Percentiles rank a stretch among this genome's conserved stretches.
phyloP scores from a whole-genome alignment of 495 filamentous ascomycete genomes.

The Podospora sp. region DNA sequence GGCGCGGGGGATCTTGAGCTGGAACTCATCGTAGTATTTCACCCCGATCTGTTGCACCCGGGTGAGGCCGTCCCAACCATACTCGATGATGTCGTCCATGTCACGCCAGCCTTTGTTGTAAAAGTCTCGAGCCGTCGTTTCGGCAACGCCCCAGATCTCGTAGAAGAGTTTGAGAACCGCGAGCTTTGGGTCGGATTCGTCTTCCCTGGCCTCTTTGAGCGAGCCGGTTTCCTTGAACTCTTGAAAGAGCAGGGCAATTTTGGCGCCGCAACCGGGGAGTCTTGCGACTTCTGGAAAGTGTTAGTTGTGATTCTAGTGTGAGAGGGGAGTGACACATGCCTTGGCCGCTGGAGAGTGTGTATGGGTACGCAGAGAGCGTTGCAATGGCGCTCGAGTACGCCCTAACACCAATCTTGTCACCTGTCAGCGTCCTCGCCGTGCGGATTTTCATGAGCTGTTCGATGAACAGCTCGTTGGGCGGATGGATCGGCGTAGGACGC shows the following conservation, averaged over 20 bases:
- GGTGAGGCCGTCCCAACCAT: slow-evolving; percentile 73
- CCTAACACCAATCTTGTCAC: slow-evolving; percentile 78
- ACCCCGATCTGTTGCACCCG: slow-evolving; percentile 90
- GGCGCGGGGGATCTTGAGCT: slow-evolving; percentile 64
- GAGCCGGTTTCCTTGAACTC: slow-evolving; percentile 67
- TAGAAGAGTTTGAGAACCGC: slow-evolving; percentile 68
- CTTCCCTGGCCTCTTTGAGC: slow-evolving; percentile 63
- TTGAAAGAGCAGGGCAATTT: slow-evolving; percentile 76
- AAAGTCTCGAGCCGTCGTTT: slow-evolving; percentile 79
- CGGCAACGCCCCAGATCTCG: slow-evolving; percentile 88
- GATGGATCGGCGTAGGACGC: slow-evolving; percentile 68
- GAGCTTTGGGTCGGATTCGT: slow-evolving; percentile 66
- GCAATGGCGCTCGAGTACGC: slow-evolving; percentile 90
- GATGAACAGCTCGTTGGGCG: slow-evolving; percentile 79
- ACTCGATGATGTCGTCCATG: slow-evolving; percentile 78
- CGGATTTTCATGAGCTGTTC: slow-evolving; percentile 73
- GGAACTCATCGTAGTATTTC: slow-evolving; percentile 93
- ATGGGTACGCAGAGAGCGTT: slow-evolving; percentile 78
- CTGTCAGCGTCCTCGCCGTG: slow-evolving; percentile 65
- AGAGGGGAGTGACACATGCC: too few relatives aligned
- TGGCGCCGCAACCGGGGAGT: slow-evolving; percentile 80
- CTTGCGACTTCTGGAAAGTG: slow-evolving; percentile 58
- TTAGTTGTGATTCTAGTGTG: too few relatives aligned
- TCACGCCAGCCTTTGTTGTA: slow-evolving; percentile 76
- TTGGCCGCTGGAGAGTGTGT: slow-evolving; percentile 38